Base-by-base conservation (phyloP, 495 filamentous ascomycete genomes). In the Penicillium riverlandense region DNA sequence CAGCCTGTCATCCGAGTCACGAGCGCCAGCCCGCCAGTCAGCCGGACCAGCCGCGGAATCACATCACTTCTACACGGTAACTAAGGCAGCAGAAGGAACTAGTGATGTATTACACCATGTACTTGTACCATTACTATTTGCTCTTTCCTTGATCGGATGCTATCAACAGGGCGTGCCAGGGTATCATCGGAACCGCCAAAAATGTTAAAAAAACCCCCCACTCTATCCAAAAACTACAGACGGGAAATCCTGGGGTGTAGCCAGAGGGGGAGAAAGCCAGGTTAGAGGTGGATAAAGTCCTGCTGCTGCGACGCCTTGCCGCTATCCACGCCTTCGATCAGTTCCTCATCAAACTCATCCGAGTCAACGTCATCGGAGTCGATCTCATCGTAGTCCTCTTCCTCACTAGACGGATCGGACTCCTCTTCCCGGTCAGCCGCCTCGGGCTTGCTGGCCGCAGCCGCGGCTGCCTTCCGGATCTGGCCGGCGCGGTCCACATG, bases 351-450 rank as follows among this genome's bases (percentile, higher is more conserved):
- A 41, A 91, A 76, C 40, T 81, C 83, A 54, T 94, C 90, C 29
- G 88, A 95, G 64, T 95, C 90, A 59, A 95, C 76, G 64, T 95
- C 90, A 58, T 94, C 82, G 55, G 82, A 84, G 54, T 89, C 82
- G 52, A 83, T 83, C 54, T 79, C 79, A 44, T 86, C 83, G 46
- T 74, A 73, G 14, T 83, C 81, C 47, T 90, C 85, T 37, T 88
- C 87, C 53, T 95, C 89, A 69, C 88, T 94, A 48, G 86, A 90
- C 29, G 88, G 55, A 57, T 94, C 87, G 59, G 78, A 83, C 53
- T 82, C 77, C 42, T 87, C 83, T 7, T 77, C 78, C 46, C 75
- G 66, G 13, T 57, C 58, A 49, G 51, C 53, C 27, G 44, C 38
- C 32, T 58, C 64, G 39, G 69, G 61, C 40, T 54, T 66, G 35